Evolutionary conservation across 2,329 filamentous ascomycete genomes (phyloP).

Genomic region (Colletotrichum gigasporum): DNA sequence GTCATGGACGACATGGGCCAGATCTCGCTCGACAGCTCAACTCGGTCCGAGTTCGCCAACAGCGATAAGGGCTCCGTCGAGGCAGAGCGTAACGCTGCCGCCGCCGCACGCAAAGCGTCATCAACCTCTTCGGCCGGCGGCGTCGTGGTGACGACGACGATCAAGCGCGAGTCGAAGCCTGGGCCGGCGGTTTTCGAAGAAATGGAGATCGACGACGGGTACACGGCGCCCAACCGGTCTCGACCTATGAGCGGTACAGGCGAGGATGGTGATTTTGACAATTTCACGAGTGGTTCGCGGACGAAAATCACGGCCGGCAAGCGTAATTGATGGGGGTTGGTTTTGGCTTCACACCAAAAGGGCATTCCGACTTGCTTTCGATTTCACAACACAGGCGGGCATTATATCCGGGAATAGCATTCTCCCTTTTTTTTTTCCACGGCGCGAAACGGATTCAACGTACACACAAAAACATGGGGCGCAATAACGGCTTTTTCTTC

Average conservation of each 20-base stretch:
- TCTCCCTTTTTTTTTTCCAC: neutral
- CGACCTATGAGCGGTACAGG: neutral
- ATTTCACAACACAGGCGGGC: neutral
- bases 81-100: no score
- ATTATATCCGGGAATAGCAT: neutral
- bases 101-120: neutral
- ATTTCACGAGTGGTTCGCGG: neutral
- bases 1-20: slow-evolving; percentile 36
- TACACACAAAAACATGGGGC: slow-evolving; percentile 2
- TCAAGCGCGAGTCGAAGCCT: slow-evolving; percentile 44
- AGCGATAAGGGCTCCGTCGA: slow-evolving; percentile 18
- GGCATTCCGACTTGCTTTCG: neutral
- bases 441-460: neutral
- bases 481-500: neutral
- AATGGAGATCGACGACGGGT: slow-evolving; percentile 13
- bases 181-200: slow-evolving; percentile 6
- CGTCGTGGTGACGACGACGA: slow-evolving; percentile 50
- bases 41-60: neutral
- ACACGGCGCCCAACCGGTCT: neutral
- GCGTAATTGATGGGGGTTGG: neutral
- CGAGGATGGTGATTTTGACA: neutral
- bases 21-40: slow-evolving; percentile 32
- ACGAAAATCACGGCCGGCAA: slow-evolving; percentile 15
- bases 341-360: neutral
- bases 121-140: slow-evolving; percentile 11